Evolutionary conservation across 2,329 filamentous ascomycete species (phyloP).

Genomic region (Aspergillus luchuensis): DNA sequence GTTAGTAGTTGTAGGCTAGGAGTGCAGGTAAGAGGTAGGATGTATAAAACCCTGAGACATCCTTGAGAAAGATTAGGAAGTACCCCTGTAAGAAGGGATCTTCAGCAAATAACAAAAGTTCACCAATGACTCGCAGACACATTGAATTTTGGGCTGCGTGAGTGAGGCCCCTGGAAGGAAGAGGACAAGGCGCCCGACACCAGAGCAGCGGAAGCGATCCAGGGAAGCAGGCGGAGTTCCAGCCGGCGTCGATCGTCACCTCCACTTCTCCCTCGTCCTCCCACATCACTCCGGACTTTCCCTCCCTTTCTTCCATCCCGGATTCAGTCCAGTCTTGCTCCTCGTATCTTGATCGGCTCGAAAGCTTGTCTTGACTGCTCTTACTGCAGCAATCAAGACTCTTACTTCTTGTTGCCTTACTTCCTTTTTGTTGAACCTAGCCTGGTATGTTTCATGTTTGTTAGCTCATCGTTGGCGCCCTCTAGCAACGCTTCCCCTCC

Average conservation of each 20-base stretch:
- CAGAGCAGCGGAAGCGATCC: constrained; percentile 7
- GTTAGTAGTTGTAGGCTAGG: background rate
- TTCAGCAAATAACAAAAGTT: background rate
- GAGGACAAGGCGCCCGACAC: background rate
- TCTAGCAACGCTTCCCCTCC: constrained; percentile 9
- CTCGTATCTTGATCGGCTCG: background rate
- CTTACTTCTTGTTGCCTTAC: background rate
- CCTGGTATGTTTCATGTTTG: constrained; percentile 9
- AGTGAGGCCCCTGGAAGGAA: background rate
- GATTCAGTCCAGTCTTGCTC: background rate
- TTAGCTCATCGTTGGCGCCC: constrained; percentile 16
- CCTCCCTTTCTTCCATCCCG: constrained; percentile 9
- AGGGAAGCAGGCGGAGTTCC: constrained; percentile 14
- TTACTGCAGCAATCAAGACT: background rate
- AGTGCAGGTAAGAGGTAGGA: background rate
- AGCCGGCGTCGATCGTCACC: constrained; percentile 15
- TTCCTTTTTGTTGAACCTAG: background rate
- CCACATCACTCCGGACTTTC: constrained; percentile 2
- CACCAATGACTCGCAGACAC: background rate
- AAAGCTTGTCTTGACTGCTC: background rate
- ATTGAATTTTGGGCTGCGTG: background rate
- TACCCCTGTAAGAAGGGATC: background rate
- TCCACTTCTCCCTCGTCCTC: constrained; percentile 9
- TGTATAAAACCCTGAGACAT: background rate
- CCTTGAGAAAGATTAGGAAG: background rate